Conservation (phyloP, 345 rosid species). For the Eucalyptus dawsonii region DNA sequence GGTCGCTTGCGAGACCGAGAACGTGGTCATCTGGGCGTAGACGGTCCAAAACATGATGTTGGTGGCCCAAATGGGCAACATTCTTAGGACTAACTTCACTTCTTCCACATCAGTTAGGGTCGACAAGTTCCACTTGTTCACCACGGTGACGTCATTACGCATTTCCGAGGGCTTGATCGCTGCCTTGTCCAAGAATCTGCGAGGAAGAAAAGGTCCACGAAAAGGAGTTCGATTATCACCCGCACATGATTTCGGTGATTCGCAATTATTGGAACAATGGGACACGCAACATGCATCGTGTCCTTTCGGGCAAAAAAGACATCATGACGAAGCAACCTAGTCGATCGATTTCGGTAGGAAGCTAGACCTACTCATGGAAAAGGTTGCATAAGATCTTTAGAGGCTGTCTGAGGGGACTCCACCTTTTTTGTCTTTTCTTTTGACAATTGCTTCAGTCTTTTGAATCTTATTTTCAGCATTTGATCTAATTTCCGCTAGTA, state of each 20-base stretch:
- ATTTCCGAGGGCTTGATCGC: conserved; percentile 41
- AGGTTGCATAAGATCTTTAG: neutral
- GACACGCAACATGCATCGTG: neutral
- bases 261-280: neutral
- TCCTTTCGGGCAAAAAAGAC: neutral
- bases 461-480: neutral
- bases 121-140: conserved; percentile 66
- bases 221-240: neutral
- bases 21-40: conserved; percentile 87
- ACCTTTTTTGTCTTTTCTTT: neutral
- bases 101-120: conserved; percentile 93
- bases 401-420: neutral
- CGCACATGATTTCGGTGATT: neutral
- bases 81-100: conserved; percentile 73
- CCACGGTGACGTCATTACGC: neutral
- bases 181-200: conserved; percentile 82
- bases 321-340: neutral
- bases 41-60: conserved; percentile 89
- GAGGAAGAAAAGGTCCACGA: neutral
- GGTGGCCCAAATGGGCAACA: conserved; percentile 95
- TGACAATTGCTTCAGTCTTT: neutral
- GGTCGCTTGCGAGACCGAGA: conserved; percentile 87
- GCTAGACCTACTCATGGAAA: neutral
- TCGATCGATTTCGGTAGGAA: neutral
- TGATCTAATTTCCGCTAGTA: neutral